Evolutionary conservation across 1,139 yeast species (phyloP), one percentile per base, ranked within the genome.

Genomic region (Yamadazyma spencermartinsiae): DNA sequence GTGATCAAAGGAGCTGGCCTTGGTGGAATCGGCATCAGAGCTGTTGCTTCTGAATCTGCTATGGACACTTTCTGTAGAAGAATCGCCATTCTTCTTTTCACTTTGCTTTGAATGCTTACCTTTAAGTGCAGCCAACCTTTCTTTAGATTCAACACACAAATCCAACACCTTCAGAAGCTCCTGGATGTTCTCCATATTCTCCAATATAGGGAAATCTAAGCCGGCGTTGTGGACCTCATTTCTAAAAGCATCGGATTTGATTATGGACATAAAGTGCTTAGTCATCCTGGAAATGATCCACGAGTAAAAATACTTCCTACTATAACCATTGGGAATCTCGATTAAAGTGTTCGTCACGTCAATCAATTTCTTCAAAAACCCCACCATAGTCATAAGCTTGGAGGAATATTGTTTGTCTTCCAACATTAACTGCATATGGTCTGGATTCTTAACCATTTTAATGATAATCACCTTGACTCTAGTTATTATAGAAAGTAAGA

Each of bases 401-500:
- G 17, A 14, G 3, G 29, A 31, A 31, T 48, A 49, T 2, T 25
- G 24, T 17, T 19, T 34, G 27, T 46, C 48, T 13, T 15, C 27
- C 3, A 15, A 31, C 28, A 48, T 34, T 26, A 33, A 25, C 10
- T 3, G 24, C 7, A 24, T 28, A 35, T 48, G 51, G 26, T 37
- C 31, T 2, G 40, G 39, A 15, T 33, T 31, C 3, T 39, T 17
- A 18, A 26, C 30, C 30, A 27, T 16, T 25, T 38, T 39, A 5
- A 37, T 18, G 3, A 40, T 32, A 8, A 36, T 36, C 12, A 39
- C 31, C 29, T 41, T 48, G n/a, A 44, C 34, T 34, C 51, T 46
- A 7, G 38, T 29, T n/a, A 44, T 18, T 11, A 48, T 19, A 2
- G 67, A 51, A 26, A 65, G 51, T 28, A 51, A 49, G 11, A 66